Percentiles rank a stretch among this genome's conserved stretches.
phyloP scores from a whole-genome alignment of 306 rosid genomes.

The Cicer yamashitae region DNA sequence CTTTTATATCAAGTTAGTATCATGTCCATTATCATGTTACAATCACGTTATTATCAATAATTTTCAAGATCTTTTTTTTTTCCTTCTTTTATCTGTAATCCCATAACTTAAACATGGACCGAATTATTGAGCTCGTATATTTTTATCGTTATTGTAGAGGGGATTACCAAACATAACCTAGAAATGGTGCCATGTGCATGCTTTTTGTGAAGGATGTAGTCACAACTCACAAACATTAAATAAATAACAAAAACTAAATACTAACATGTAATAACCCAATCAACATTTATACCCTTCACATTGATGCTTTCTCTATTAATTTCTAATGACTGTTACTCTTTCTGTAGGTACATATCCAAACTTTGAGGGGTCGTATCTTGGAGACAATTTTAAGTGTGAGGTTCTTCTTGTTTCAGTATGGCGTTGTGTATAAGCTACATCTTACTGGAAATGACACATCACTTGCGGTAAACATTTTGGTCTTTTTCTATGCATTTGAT shows the following conservation, averaged over 20 bases:
- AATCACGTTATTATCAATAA: too few relatives aligned
- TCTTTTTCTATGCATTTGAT: conserved; percentile 32
- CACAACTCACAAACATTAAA: background rate
- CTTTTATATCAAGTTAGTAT: too few relatives aligned
- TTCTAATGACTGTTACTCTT: conserved; percentile 39
- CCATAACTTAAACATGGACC: too few relatives aligned
- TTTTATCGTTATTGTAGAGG: background rate
- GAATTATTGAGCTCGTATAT: too few relatives aligned
- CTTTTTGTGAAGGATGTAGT: background rate
- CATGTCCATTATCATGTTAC: too few relatives aligned
- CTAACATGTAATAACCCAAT: background rate
- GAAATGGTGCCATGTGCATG: background rate
- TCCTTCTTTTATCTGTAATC: too few relatives aligned
- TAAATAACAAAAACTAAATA: conserved; percentile 25
- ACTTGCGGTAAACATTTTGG: conserved; percentile 67
- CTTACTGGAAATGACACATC: conserved; percentile 77
- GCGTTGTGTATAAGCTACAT: conserved; percentile 88
- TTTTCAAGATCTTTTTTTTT: too few relatives aligned
- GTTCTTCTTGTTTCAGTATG: conserved; percentile 82
- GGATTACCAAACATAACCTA: background rate
- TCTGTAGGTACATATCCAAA: conserved; percentile 81
- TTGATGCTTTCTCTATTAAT: conserved; percentile 18
- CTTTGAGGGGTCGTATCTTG: conserved; percentile 85
- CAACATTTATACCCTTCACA: conserved; percentile 15
- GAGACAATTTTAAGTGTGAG: conserved; percentile 90